phyloP scores from a whole-genome alignment of 768 basidiomycete species.

The Panaeolus cyanescens region DNA sequence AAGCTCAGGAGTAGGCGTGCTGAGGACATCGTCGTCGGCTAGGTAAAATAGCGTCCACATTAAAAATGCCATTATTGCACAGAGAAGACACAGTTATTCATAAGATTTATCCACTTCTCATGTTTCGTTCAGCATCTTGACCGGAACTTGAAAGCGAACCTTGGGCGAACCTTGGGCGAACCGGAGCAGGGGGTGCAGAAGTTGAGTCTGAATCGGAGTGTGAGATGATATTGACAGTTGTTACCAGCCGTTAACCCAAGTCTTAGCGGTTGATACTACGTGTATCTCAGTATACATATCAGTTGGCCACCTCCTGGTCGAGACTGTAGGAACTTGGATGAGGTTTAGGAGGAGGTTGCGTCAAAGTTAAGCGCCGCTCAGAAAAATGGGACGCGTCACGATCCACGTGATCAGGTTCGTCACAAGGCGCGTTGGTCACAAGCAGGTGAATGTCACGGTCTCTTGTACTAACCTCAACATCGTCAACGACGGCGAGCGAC shows the following conservation, averaged over 20 bases:
- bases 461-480: conserved; percentile 1
- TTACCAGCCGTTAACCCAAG: not conserved
- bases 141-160: not conserved
- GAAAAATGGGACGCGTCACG: not conserved
- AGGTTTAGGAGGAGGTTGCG: too few relatives aligned
- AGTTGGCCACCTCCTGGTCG: too few relatives aligned
- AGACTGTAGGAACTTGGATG: too few relatives aligned
- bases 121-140: not conserved
- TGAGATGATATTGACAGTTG: not conserved
- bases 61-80: not conserved
- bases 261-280: not conserved
- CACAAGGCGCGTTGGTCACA: not conserved
- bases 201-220: not conserved
- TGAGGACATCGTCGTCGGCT: not conserved
- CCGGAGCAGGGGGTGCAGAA: not conserved
- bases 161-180: not conserved
- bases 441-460: not conserved
- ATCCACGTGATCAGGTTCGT: not conserved
- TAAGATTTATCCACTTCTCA: too few relatives aligned
- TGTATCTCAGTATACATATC: not conserved
- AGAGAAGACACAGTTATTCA: too few relatives aligned
- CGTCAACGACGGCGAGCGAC: not conserved
- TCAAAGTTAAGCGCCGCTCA: too few relatives aligned
- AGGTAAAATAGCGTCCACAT: not conserved
- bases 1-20: not conserved